Base-by-base conservation (phyloP, 2,329 filamentous ascomycete genomes). In the Alternaria brassicicola region DNA sequence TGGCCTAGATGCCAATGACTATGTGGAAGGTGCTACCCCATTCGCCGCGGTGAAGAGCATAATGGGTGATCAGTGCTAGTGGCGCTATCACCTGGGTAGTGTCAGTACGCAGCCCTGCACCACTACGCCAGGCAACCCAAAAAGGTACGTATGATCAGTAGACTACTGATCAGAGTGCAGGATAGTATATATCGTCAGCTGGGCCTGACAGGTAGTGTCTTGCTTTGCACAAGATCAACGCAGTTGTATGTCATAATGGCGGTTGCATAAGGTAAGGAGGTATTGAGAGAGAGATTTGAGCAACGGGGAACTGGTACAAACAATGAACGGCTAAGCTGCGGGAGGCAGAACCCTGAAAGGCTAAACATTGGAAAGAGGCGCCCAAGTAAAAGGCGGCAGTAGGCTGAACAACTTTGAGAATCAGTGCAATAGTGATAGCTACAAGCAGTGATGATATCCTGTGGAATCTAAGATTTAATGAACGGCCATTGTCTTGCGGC, bases 61-160 rank as follows among this genome's bases (percentile, higher is more conserved):
- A 55, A 55, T 74, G 71, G 6, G 69, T 69, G 8, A 59, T 35
- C 8, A 75, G 63, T 15, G 66, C 72, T 9, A 73, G 58, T 8
- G 41, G 38, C 17, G 57, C 65, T 13, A 66, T 57, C n/a, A n/a
- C n/a, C n/a, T n/a, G n/a, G n/a, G n/a, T n/a, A n/a, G n/a, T n/a
- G n/a, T n/a, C n/a, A n/a, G n/a, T n/a, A n/a, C n/a, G n/a, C n/a
- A n/a, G n/a, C n/a, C n/a, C n/a, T n/a, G n/a, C n/a, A n/a, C n/a
- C n/a, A n/a, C n/a, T n/a, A n/a, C n/a, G n/a, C n/a, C n/a, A n/a
- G n/a, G n/a, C n/a, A n/a, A n/a, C n/a, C n/a, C n/a, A n/a, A n/a
- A n/a, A n/a, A n/a, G n/a, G n/a, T n/a, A n/a, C n/a, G n/a, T n/a
- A n/a, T n/a, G n/a, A n/a, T n/a, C n/a, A n/a, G n/a, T n/a, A n/a